Base-by-base conservation (phyloP, 2,329 filamentous ascomycete genomes). In the Magnaporthiopsis poae region DNA sequence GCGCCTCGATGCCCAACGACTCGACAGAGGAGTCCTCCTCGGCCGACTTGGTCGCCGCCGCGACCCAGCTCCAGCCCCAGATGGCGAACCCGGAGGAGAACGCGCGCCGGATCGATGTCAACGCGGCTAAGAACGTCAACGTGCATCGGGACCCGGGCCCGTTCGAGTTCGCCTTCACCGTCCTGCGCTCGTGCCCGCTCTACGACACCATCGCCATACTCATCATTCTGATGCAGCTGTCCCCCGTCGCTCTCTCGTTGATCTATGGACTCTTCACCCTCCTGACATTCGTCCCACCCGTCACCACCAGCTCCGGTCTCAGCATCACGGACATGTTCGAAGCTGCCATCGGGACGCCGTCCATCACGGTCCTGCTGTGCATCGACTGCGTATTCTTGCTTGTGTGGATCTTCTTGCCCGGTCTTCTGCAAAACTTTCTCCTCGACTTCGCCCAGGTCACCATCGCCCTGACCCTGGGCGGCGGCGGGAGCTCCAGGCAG, bases 141-240 rank as follows among this genome's bases (percentile, higher is more conserved):
- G 71, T 89, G 66, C 89, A 90, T 74, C 88, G 88, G 71, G 87
- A 90, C 74, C 82, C 87, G 66, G 90, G 90, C 68, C 87, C 90
- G 63, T 79, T 96, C 71, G 88, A 90, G 72, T 82, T 96, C 70
- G 89, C 90, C 69, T 86, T 91, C 71, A 96, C 92, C 66, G 94
- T 98, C 72, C 86, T 98, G 75, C 88, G 88, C 73, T 92, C 92
- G 65, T 94, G 93, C 73, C 94, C 94, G 66, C 87, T 96, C 74
- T 90, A 92, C 80, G 94, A 98, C 80, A 96, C 94, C 68, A 91
- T 97, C 78, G 92, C 94, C 75, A 96, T 98, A 74, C 87, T 98
- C 76, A 96, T 97, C 78, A 90, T 97, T 73, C 86, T 98, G 71
- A 90, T 97, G 78, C 93, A 96, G 75, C 87, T 97, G 12, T 93